Base-by-base conservation (phyloP, 768 basidiomycete genomes). In the Boletus sp. region DNA sequence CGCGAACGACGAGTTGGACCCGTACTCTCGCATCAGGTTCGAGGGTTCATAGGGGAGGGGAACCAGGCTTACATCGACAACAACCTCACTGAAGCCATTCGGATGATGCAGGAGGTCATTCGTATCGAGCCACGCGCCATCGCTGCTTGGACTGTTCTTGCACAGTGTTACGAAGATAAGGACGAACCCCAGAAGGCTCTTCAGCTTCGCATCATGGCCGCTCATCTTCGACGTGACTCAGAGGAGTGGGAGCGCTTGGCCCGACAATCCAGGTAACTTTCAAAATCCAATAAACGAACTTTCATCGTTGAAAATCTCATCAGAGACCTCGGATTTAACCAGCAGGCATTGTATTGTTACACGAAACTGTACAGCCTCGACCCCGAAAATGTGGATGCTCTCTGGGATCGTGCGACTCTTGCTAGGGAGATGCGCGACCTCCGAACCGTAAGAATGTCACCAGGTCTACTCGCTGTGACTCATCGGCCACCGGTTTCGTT, bases 81-180 rank as follows among this genome's bases (percentile, higher is more conserved):
- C 55, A 73, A 90, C 52, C 72, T 84, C 10, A 72, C 76, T 1
- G 79, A 86, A 59, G 86, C 93, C 1, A 84, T 92, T 35, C 81
- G 83, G 17, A 78, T 87, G 35, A 90, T 93, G 82, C 85, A 87
- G 65, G 93, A 98, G 65, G 90, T 97, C 59, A 92, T 98, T 51
- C 83, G 91, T 8, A 91, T 94, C 51, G 96, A 98, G 67, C 93
- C 94, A 2, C 82, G 89, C 15, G 88, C 92, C 1, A 76, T 79
- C 0, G 72, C 82, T 2, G 90, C 93, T 1, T 98, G 95, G 95
- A 83, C 84, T 14, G 90, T 93, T 27, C 15, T 37, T 47, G 35
- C 53, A 14, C 53, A 56, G 21, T 55, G 55, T 34, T 55, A 56
- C 33, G 53, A 56, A 41, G 55, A 56, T n/a, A 30, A 29, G 29